phyloP scores from a whole-genome alignment of 2,329 filamentous ascomycete genomes.

The Neophaeococcomyces aloes region DNA sequence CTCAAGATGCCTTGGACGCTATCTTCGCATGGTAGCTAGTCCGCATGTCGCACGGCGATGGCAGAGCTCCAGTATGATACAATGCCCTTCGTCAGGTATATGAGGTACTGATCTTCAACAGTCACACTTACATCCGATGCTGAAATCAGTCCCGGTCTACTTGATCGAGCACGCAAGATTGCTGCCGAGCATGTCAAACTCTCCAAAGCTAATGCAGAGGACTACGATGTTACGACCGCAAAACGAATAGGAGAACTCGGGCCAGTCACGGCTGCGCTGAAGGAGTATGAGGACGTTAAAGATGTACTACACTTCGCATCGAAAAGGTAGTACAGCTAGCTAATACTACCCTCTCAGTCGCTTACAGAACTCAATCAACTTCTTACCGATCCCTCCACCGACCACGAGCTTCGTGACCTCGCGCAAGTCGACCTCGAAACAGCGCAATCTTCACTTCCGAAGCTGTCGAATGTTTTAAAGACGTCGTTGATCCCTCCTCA shows the following conservation, averaged over 20 bases:
- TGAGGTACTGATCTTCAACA: constrained; percentile 4
- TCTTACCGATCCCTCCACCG: constrained; percentile 55
- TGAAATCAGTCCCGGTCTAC: constrained; percentile 43
- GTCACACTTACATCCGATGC: constrained; percentile 18
- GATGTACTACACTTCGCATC: constrained; percentile 37
- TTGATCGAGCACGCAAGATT: constrained; percentile 45
- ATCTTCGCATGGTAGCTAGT: constrained; percentile 26
- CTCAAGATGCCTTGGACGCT: constrained; percentile 36
- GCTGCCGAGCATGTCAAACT: constrained; percentile 47
- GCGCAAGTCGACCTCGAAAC: constrained; percentile 59
- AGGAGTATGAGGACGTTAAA: constrained; percentile 48
- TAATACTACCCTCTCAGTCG: constrained; percentile 30
- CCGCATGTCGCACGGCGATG: constrained; percentile 15
- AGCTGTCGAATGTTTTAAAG: constrained; percentile 58
- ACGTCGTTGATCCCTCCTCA: constrained; percentile 74
- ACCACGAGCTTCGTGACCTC: constrained; percentile 49
- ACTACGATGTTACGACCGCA: constrained; percentile 47
- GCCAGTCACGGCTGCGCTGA: constrained; percentile 41
- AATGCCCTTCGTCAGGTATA: constrained; percentile 16
- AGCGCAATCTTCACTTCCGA: constrained; percentile 51
- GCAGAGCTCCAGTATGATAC: constrained; percentile 21
- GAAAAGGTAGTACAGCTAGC: too few relatives aligned
- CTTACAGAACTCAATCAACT: constrained; percentile 63
- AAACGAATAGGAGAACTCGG: constrained; percentile 48
- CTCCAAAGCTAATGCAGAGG: constrained; percentile 40